Percentiles rank a stretch among this genome's conserved stretches.
phyloP scores from a whole-genome alignment of 2,329 filamentous ascomycete genomes.

The Immersiporthe knoxdaviesiana region DNA sequence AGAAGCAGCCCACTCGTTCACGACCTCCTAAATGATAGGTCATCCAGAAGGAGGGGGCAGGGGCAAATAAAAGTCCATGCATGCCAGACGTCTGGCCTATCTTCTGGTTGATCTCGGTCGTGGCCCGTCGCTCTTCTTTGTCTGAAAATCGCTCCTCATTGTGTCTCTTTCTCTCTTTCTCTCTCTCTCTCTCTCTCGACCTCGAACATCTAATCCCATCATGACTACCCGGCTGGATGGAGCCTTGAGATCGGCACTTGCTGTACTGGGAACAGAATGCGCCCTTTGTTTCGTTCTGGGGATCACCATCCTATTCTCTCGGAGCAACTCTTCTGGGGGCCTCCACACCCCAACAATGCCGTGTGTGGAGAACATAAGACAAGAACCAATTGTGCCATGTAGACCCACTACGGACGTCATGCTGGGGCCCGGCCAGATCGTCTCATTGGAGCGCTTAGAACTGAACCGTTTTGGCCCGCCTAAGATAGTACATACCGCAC shows the following conservation, averaged over 20 bases:
- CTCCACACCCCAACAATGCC: slow-evolving; percentile 1
- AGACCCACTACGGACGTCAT: slow-evolving; percentile 22
- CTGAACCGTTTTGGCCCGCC: background rate
- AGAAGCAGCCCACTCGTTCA: slow-evolving; percentile 6
- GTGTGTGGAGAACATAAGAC: background rate
- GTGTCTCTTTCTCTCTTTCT: too few species aligned
- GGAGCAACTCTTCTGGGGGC: background rate
- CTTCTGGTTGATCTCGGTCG: too few species aligned
- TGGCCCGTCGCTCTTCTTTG: too few species aligned
- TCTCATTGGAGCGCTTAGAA: slow-evolving; percentile 17
- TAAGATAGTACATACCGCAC: too few species aligned
- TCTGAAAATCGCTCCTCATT: too few species aligned
- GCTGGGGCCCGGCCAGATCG: background rate
- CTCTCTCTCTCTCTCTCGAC: background rate
- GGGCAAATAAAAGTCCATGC: too few species aligned
- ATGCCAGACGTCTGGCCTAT: too few species aligned
- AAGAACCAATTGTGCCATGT: background rate
- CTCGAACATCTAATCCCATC: background rate
- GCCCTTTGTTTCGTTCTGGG: background rate
- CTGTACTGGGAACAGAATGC: background rate
- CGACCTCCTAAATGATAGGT: background rate
- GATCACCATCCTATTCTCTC: background rate
- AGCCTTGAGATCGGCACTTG: background rate
- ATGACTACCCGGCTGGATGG: background rate
- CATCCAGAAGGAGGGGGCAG: background rate